Evolutionary conservation across 768 basidiomycete species (phyloP), one percentile per base, ranked within the genome.

Genomic region (Peribolospora kevripleyi): DNA sequence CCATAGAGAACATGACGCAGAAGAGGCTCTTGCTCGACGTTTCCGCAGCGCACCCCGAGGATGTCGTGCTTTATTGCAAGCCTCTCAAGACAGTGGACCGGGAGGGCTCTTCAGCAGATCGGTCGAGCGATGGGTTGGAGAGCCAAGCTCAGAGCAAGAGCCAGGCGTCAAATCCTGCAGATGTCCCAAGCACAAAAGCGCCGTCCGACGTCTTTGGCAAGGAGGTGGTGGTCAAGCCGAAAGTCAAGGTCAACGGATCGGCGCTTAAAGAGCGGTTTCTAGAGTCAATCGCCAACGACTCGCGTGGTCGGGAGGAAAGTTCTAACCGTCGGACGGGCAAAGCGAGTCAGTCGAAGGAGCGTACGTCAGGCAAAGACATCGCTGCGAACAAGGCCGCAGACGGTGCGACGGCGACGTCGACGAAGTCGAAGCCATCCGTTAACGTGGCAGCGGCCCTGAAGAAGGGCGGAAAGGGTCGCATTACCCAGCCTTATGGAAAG

Each of bases 261-360:
- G 63, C 63, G 43, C 54, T 66, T 36, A 66, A 66, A 51, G 66
- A 67, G 55, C 55, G 65, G 38, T 65, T 67, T 55, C 64, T 67
- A 58, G 66, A 67, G 55, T 61, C 63, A 25, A 54, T 67, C 50
- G 58, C 48, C 46, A 11, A 59, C 10, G 61, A 64, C 51, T 36
- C 61, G 7, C 54, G 54, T 38, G 43, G 41, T 13, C 57, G 51
- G 46, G 54, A 57, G 42, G 50, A 49, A 46, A 37, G 46, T 50
- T 54, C 39, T 51, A 50, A 57, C 60, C 52, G 39, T 5, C 38
- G 37, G 42, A 45, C 13, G 47, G 25, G 56, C 5, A 25, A 25
- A 25, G 25, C 25, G 25, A 25, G 25, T 25, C 25, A 25, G 25
- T 25, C 25, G 25, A 25, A 25, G 25, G 25, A 25, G 25, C 25